A percentile compares a stretch with the other conserved stretches of the same genome.
phyloP scores from a whole-genome alignment of 129 eudicot genomes.

The Deinandra increscens region DNA sequence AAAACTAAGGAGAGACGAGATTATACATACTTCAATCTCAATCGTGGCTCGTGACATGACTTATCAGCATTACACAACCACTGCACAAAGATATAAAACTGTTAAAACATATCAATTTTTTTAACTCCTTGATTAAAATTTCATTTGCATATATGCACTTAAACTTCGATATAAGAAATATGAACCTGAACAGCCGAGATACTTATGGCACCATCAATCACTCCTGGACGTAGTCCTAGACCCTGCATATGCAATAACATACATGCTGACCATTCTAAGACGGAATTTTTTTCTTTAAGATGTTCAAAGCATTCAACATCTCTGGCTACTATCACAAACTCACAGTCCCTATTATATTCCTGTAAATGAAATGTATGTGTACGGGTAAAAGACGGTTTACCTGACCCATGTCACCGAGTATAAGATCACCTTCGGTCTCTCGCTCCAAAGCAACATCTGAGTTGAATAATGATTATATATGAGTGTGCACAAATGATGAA shows the following conservation, averaged over 20 bases:
- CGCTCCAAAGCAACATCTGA: constrained; percentile 80
- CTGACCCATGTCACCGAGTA: constrained; percentile 97
- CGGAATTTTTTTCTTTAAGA: not conserved
- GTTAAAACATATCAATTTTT: not conserved
- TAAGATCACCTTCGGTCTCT: constrained; percentile 82
- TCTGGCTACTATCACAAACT: no score
- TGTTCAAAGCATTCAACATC: not conserved
- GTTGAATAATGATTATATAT: constrained; percentile 8
- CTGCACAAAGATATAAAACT: constrained; percentile 38
- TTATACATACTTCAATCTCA: constrained; percentile 77
- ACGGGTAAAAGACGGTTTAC: constrained; percentile 32
- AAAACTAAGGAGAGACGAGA: not conserved
- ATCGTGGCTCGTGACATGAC: constrained; percentile 91
- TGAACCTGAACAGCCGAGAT: constrained; percentile 96
- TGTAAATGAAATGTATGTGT: not conserved
- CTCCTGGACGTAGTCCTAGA: constrained; percentile 84
- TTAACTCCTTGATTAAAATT: not conserved
- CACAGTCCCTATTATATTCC: no score
- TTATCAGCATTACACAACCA: constrained; percentile 99
- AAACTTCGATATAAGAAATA: constrained; percentile 15
- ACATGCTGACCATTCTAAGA: not conserved
- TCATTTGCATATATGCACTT: not conserved
- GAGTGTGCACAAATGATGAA: not conserved
- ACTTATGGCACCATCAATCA: constrained; percentile 94
- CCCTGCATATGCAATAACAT: constrained; percentile 49